Base-by-base conservation (phyloP, 306 rosid genomes). In the Quercus cerris region DNA sequence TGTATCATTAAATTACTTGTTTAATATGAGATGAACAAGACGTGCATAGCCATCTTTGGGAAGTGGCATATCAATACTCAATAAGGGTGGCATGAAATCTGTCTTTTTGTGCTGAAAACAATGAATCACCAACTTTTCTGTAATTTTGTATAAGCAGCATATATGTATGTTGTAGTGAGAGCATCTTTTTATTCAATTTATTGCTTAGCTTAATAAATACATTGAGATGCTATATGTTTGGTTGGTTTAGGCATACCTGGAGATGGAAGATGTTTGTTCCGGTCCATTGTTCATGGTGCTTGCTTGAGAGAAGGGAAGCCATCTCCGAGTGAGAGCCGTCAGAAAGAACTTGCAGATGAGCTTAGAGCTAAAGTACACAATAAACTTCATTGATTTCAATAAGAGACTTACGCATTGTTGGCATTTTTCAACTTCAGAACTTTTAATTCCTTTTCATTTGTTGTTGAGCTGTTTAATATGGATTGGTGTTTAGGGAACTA, bases 231-330 rank as follows among this genome's bases (percentile, higher is more conserved):
- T 73, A 25, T 13, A 3, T 62, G 68, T 80, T 77, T 80, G 58
- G 23, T 76, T 68, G 58, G 38, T 51, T 28, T 80, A 94, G 98
- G 88, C 25, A 88, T 94, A 75, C 87, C 89, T 17, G 97, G 97
- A 66, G 98, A 94, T 70, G 98, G 97, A 71, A 90, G 98, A 81
- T 94, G 98, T 77, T 77, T 94, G 87, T 94, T 94, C 76, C 88
- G 98, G 71, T 91, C 98, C 20, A 87, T 94, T 75, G 90, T 86
- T 6, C 88, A 87, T 61, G 92, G 98, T 52, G 91, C 94, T 49
- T 72, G 89, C 77, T 79, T 89, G 67, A 89, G 94, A 85, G 30
- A 55, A 35, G 97, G 98, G 33, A 83, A 87, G 59, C 80, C 91
- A 74, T 81, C 91, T 88, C 94, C 94, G 71, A 82, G 78, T 46